Evolutionary conservation across 106 monocot species (phyloP), one percentile per base, ranked within the genome.

Genomic region (Allium fistulosum): DNA sequence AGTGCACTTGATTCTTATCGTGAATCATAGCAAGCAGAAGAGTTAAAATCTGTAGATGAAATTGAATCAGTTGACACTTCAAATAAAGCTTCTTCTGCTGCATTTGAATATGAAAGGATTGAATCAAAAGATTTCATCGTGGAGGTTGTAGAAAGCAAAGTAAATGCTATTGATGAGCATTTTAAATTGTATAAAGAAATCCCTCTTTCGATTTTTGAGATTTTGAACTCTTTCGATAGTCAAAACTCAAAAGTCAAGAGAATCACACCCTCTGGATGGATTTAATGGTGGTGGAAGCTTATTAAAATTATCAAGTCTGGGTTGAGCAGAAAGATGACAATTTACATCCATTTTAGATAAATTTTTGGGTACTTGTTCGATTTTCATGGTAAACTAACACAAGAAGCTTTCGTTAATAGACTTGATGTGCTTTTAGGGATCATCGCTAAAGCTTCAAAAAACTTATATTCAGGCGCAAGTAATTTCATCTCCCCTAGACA

Each of bases 281-380:
- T 63, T 48, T 45, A 76, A 71, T 78, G 84, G 71, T 53, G 63
- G 76, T 46, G 90, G 75, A 51, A 94, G 85, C 63, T 63, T 85
- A 49, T 81, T 90, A 63, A 91, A 79, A 55, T 62, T 86, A 53
- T 95, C 88, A 66, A 88, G 92, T 46, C 68, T 96, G 48, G 96
- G 92, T 52, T 79, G 96, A 74, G 85, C 92, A 78, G 83, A 82
- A 70, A 61, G 96, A 53, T 80, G 92, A 22, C 92, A 92, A 70
- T 87, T 92, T 12, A 71, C 86, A 8, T 73, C 76, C 45, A 79
- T 80, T 77, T 78, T 96, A 46, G 88, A 96, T 72, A 92, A 96
- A 49, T 96, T 96, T 70, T 96, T 92, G 96, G 92, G 80, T 13
- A 67, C 69, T 66, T 88, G 17, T 96, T 96, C 80, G 91, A 96